These are phyloP conservation scores for Solanum gandarillasii DNA, from an alignment of 257 asterid species.

Conservation along the genomic window DNA sequence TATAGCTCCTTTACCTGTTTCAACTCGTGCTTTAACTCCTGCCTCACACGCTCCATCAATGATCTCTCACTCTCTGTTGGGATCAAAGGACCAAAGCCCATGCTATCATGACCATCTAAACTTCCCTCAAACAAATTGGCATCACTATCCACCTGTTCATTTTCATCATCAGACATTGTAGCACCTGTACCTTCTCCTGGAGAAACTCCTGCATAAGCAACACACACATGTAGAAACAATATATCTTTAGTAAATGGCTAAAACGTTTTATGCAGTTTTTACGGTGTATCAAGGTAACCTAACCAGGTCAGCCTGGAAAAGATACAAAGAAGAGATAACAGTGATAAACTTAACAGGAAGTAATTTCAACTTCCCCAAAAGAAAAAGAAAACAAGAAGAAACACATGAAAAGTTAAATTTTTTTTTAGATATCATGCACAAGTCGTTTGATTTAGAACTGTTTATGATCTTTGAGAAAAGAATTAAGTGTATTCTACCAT, in stretches of 20 bases:
- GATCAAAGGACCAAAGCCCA: slow-evolving; percentile 44
- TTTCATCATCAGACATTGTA: slow-evolving; percentile 57
- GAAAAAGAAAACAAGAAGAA: not conserved
- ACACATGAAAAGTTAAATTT: not conserved
- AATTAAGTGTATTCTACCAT: not conserved
- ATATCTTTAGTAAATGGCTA: not conserved
- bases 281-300: not conserved
- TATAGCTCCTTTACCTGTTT: slow-evolving; percentile 24
- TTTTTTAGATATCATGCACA: not conserved
- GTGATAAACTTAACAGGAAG: not conserved
- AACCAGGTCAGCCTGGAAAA: not conserved
- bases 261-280: no score
- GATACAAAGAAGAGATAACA: not conserved
- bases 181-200: slow-evolving; percentile 57
- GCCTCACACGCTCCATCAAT: slow-evolving; percentile 59
- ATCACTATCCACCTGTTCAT: slow-evolving; percentile 36
- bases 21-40: slow-evolving; percentile 43
- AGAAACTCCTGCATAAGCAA: slow-evolving; percentile 29
- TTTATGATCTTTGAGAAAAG: not conserved
- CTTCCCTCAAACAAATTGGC: slow-evolving; percentile 33
- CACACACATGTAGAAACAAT: not conserved
- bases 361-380: not conserved
- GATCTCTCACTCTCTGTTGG: slow-evolving; percentile 52
- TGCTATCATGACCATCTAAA: slow-evolving; percentile 27
- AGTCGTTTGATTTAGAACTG: not conserved